Conservation (phyloP, 768 basidiomycete genomes). For the Plicaturopsis crispa region DNA sequence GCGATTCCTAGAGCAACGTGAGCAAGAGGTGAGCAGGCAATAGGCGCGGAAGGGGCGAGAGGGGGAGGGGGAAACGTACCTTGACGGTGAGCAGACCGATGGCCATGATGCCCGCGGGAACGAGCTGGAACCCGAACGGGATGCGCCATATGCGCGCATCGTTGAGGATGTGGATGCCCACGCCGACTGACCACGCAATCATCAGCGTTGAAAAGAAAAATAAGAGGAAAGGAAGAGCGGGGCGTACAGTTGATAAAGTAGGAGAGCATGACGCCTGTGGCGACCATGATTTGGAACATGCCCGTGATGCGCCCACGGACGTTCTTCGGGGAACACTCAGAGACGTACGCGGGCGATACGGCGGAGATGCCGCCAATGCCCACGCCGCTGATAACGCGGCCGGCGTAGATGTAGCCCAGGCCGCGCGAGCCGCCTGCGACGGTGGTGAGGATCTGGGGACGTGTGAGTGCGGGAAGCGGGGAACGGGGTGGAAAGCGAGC, state of each 20-base stretch:
- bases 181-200: too few relatives aligned
- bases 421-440: conserved; percentile 50
- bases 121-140: conserved; percentile 68
- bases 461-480: not conserved
- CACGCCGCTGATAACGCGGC: conserved; percentile 72
- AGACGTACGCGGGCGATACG: conserved; percentile 82
- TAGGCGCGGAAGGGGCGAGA: conserved; percentile 12
- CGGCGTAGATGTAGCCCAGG: conserved; percentile 66
- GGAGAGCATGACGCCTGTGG: conserved; percentile 78
- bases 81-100: conserved; percentile 62
- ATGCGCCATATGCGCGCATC: conserved; percentile 57
- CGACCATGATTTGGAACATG: conserved; percentile 83
- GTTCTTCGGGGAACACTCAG: conserved; percentile 82
- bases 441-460: conserved; percentile 57
- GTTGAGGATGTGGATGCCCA: conserved; percentile 41
- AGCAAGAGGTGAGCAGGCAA: not conserved
- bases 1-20: conserved; percentile 48
- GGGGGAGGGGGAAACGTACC: conserved; percentile 16
- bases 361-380: conserved; percentile 80
- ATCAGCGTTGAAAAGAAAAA: too few relatives aligned
- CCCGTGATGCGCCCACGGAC: conserved; percentile 84
- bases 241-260: conserved; percentile 73
- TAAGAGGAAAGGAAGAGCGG: conserved; percentile 6
- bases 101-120: conserved; percentile 66
- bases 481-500: not conserved